Conservation (phyloP, 2,329 filamentous ascomycete species). For the Colletotrichum kahawae region DNA sequence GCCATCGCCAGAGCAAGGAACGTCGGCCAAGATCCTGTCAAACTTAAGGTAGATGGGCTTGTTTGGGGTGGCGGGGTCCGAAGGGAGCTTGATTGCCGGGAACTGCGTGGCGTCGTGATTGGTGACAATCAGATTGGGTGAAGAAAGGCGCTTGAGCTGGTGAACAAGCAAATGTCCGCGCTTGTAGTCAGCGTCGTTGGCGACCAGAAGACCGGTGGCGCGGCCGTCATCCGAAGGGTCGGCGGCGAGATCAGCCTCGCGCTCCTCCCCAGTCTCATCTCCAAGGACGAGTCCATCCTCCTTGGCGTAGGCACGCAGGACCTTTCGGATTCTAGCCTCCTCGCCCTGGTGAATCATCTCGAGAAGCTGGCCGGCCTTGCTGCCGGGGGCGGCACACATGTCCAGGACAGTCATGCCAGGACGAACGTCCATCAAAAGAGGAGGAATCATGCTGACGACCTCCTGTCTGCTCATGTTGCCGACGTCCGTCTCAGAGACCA, state of each 20-base stretch:
- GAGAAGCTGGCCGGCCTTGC: constrained; percentile 93
- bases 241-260: constrained; percentile 57
- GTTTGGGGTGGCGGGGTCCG: constrained; percentile 55
- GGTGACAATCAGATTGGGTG: constrained; percentile 94
- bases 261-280: constrained; percentile 50
- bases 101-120: constrained; percentile 98
- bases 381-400: constrained; percentile 95
- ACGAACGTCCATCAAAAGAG: constrained; percentile 87
- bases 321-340: constrained; percentile 80
- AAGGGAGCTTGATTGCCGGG: constrained; percentile 85
- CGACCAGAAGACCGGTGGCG: constrained; percentile 89
- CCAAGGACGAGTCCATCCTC: constrained; percentile 63
- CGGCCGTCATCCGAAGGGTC: constrained; percentile 79
- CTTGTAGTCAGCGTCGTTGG: constrained; percentile 97
- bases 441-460: constrained; percentile 98
- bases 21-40: constrained; percentile 93
- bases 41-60: constrained; percentile 86
- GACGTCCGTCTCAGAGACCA: constrained; percentile 95
- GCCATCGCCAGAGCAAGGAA: constrained; percentile 95
- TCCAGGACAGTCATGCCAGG: constrained; percentile 94
- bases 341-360: constrained; percentile 95
- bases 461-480: constrained; percentile 98
- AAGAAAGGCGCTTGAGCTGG: constrained; percentile 95
- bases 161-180: constrained; percentile 97
- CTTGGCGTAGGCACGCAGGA: constrained; percentile 66